These are phyloP conservation scores for Globisporangium echinulatum DNA, from an alignment of 352 stramenopile genomes.

Conservation along the genomic window DNA sequence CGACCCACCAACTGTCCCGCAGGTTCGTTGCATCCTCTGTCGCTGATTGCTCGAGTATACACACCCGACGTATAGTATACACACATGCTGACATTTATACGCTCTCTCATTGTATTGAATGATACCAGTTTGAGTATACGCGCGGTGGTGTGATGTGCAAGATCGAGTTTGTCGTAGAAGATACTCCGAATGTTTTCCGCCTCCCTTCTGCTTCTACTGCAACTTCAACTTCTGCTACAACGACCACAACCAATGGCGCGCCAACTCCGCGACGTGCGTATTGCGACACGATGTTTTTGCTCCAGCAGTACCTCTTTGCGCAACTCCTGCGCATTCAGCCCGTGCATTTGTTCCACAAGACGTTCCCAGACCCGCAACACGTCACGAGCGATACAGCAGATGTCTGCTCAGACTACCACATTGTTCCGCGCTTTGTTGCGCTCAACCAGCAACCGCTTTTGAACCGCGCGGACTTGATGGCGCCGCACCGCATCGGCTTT, in stretches of 20 bases:
- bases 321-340: constrained; percentile 70
- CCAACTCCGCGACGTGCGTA: constrained; percentile 12
- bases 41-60: not conserved
- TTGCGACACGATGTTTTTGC: constrained; percentile 50
- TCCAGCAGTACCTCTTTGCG: constrained; percentile 75
- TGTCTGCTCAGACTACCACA: constrained; percentile 71
- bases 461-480: constrained; percentile 55
- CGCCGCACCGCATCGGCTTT: constrained; percentile 76
- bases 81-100: not conserved
- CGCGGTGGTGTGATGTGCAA: constrained; percentile 74
- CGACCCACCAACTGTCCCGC: constrained; percentile 43
- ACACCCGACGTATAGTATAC: not conserved
- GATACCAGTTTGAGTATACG: constrained; percentile 73
- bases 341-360: constrained; percentile 56
- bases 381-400: constrained; percentile 49
- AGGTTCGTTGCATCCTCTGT: constrained; percentile 22
- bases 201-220: constrained; percentile 14
- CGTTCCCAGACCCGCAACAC: constrained; percentile 45
- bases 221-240: constrained; percentile 1
- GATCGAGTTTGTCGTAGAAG: constrained; percentile 57
- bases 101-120: not conserved
- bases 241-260: constrained; percentile 19
- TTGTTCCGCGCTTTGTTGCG: constrained; percentile 78
- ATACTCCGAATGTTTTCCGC: constrained; percentile 45
- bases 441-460: constrained; percentile 53